Evolutionary conservation across 2,329 filamentous ascomycete genomes (phyloP).

Genomic region (Trichoderma gracile): DNA sequence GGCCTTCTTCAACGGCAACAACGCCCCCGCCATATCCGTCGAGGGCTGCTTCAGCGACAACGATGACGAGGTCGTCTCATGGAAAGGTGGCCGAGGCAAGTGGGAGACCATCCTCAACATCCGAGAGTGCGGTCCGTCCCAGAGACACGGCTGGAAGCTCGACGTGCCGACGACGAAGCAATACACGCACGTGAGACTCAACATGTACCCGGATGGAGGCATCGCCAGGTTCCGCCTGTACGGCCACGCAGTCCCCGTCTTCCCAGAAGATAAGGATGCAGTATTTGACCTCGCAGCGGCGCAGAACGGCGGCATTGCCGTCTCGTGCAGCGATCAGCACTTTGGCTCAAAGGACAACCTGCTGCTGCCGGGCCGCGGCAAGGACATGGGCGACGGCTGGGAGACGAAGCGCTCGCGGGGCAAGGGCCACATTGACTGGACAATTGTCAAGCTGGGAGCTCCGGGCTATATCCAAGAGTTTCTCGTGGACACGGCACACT

Average conservation of each 20-base stretch:
- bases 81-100: slow-evolving; percentile 58
- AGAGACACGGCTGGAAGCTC: slow-evolving; percentile 73
- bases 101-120: slow-evolving; percentile 73
- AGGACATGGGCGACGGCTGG: slow-evolving; percentile 89
- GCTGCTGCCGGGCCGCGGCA: slow-evolving; percentile 73
- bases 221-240: slow-evolving; percentile 80
- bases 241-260: slow-evolving; percentile 73
- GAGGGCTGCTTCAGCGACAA: slow-evolving; percentile 70
- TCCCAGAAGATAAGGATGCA: slow-evolving; percentile 64
- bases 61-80: slow-evolving; percentile 64
- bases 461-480: slow-evolving; percentile 65
- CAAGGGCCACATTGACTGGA: slow-evolving; percentile 75
- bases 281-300: slow-evolving; percentile 76
- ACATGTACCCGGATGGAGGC: slow-evolving; percentile 85
- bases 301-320: slow-evolving; percentile 74
- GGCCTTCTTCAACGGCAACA: slow-evolving; percentile 78
- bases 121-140: slow-evolving; percentile 72
- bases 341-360: slow-evolving; percentile 81
- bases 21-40: slow-evolving; percentile 76
- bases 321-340: slow-evolving; percentile 79
- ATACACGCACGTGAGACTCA: slow-evolving; percentile 77
- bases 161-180: slow-evolving; percentile 59
- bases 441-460: slow-evolving; percentile 72
- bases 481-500: slow-evolving; percentile 79
- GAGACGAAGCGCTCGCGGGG: slow-evolving; percentile 75